Evolutionary conservation across 108 stramenopile genomes (phyloP).

Genomic region (Cyclotella atomus): DNA sequence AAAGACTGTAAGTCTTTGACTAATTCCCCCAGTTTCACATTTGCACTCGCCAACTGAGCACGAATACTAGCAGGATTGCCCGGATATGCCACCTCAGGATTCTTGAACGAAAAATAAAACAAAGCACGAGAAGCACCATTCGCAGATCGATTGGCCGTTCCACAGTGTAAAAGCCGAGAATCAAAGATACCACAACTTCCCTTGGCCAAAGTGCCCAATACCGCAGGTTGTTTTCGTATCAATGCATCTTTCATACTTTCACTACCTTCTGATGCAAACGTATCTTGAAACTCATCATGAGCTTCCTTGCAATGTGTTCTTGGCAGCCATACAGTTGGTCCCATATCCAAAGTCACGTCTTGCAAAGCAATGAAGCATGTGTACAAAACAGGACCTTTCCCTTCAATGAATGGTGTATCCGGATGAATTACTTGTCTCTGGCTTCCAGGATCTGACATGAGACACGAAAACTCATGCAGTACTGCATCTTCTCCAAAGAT

Average conservation of each 20-base stretch:
- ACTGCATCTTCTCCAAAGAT: slow-evolving; percentile 61
- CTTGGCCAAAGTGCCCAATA: slow-evolving; percentile 70
- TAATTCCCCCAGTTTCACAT: slow-evolving; percentile 27
- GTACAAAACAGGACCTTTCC: slow-evolving; percentile 61
- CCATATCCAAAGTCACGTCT: slow-evolving; percentile 78
- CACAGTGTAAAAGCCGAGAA: slow-evolving; percentile 77
- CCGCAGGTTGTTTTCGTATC: slow-evolving; percentile 50
- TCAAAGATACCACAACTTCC: slow-evolving; percentile 84
- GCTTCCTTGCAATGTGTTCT: slow-evolving; percentile 61
- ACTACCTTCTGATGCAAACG: slow-evolving; percentile 18
- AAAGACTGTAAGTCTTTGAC: slow-evolving; percentile 34
- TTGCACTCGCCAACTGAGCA: slow-evolving; percentile 30
- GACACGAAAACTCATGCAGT: slow-evolving; percentile 71
- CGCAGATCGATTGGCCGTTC: slow-evolving; percentile 66
- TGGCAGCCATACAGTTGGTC: slow-evolving; percentile 82
- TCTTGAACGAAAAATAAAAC: slow-evolving; percentile 81
- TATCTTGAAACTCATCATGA: slow-evolving; percentile 65
- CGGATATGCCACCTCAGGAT: slow-evolving; percentile 61
- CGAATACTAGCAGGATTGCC: slow-evolving; percentile 85
- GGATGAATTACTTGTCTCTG: slow-evolving; percentile 86
- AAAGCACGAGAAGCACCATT: slow-evolving; percentile 55
- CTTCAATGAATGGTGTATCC: slow-evolving; percentile 67
- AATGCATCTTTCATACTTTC: slow-evolving; percentile 68
- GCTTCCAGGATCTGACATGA: slow-evolving; percentile 77
- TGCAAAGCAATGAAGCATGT: slow-evolving; percentile 88